These are phyloP conservation scores for Syncephalastrum contaminatum DNA, from an alignment of 371 early-diverging fungal genomes.

Conservation along the genomic window DNA sequence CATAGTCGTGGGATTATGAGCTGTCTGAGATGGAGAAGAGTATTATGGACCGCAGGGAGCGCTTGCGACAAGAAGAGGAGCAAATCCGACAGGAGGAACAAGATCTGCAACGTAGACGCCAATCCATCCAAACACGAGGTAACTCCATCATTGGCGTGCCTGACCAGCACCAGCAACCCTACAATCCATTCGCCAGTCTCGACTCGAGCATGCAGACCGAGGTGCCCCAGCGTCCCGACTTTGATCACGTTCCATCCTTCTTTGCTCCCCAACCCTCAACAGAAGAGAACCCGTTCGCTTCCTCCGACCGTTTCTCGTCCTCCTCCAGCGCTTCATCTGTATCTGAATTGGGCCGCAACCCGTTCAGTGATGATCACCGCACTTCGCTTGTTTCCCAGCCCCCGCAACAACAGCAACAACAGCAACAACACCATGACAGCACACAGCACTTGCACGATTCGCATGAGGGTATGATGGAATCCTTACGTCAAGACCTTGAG, in stretches of 20 bases:
- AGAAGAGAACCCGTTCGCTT: no score
- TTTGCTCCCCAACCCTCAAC: no score
- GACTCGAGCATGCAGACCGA: neutral
- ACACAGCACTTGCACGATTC: no score
- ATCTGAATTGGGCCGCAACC: no score
- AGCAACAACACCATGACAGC: slow-evolving; percentile 1
- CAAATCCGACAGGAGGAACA: slow-evolving; percentile 24
- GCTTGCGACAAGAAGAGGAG: slow-evolving; percentile 21
- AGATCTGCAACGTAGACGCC: slow-evolving; percentile 17
- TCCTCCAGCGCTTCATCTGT: neutral
- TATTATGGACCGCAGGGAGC: slow-evolving; percentile 19
- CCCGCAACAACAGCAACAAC: slow-evolving; percentile 68
- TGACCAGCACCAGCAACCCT: slow-evolving; percentile 5
- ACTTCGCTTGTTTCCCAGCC: slow-evolving; percentile 87
- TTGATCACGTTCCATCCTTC: no score
- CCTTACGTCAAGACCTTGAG: no score
- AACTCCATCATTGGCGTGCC: slow-evolving; percentile 16
- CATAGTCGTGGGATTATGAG: slow-evolving; percentile 15
- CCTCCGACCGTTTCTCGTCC: slow-evolving; percentile 1
- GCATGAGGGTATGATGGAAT: no score
- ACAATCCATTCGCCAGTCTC: neutral
- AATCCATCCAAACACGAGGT: slow-evolving; percentile 16
- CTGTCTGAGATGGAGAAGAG: slow-evolving; percentile 21
- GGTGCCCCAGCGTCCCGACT: neutral
- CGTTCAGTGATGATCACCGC: no score